phyloP scores from a whole-genome alignment of 1,139 yeast species.

The Hemisphaericaspora xylofermentans region DNA sequence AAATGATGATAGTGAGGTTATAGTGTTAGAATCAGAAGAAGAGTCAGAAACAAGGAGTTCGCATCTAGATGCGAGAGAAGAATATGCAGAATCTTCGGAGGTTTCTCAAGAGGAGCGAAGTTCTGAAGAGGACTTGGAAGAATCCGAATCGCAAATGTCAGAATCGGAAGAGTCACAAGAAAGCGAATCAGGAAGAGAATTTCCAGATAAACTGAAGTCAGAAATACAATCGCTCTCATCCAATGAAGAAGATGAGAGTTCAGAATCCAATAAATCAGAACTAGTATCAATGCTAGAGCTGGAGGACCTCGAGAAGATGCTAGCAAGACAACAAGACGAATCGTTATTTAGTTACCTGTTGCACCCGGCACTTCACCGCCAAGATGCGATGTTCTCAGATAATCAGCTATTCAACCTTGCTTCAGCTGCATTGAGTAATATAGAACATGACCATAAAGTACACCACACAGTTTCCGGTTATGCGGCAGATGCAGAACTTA shows the following conservation, averaged over 20 bases:
- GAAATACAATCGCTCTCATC: slow-evolving; percentile 14
- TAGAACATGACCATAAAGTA: slow-evolving; percentile 8
- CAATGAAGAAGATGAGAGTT: slow-evolving; percentile 19
- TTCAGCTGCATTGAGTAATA: slow-evolving; percentile 13
- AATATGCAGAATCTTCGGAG: not conserved
- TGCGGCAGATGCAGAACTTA: slow-evolving; percentile 22
- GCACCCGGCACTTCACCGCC: slow-evolving; percentile 1
- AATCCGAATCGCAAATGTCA: not conserved
- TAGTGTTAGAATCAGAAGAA: slow-evolving; percentile 2
- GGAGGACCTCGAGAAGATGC: slow-evolving; percentile 8
- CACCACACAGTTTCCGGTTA: slow-evolving; percentile 16
- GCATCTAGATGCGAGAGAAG: slow-evolving; percentile 1
- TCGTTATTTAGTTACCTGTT: not conserved
- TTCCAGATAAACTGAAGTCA: slow-evolving; percentile 21
- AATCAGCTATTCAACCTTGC: slow-evolving; percentile 15
- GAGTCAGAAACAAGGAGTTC: not conserved
- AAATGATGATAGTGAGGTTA: slow-evolving; percentile 6
- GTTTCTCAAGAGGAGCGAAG: not conserved
- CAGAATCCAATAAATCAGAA: slow-evolving; percentile 13
- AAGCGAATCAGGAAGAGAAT: slow-evolving; percentile 12
- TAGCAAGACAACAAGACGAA: not conserved
- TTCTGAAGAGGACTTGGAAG: slow-evolving; percentile 2
- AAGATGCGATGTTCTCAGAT: not conserved
- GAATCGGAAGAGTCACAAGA: slow-evolving; percentile 6
- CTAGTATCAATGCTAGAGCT: slow-evolving; percentile 11